phyloP scores from a whole-genome alignment of 2,329 filamentous ascomycete genomes.

The Epichloe baconii region DNA sequence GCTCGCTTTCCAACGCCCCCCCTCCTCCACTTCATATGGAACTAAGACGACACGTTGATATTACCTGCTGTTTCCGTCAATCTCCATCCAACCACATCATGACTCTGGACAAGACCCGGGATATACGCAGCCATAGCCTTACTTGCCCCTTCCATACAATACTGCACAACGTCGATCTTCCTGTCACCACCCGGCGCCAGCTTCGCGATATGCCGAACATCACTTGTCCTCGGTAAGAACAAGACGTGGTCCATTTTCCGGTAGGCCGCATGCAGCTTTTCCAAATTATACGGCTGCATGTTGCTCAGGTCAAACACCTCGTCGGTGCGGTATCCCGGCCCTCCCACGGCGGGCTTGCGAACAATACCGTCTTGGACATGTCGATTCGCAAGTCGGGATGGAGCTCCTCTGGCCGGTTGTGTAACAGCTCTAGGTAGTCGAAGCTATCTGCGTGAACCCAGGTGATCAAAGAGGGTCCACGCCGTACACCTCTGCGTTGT shows the following conservation, averaged over 20 bases:
- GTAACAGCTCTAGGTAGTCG: slow-evolving; percentile 44
- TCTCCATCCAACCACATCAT: background rate
- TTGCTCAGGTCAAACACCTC: slow-evolving; percentile 69
- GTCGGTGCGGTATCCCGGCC: slow-evolving; percentile 40
- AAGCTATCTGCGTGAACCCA: slow-evolving; percentile 88
- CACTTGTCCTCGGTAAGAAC: slow-evolving; percentile 75
- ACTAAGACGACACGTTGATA: background rate
- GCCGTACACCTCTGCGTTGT: slow-evolving; percentile 80
- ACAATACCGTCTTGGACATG: slow-evolving; percentile 31
- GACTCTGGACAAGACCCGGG: slow-evolving; percentile 17
- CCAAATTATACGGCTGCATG: slow-evolving; percentile 79
- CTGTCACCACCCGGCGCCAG: slow-evolving; percentile 29
- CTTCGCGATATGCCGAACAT: slow-evolving; percentile 63
- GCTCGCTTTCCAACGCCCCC: too few species aligned
- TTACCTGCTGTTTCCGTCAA: background rate
- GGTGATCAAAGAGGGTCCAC: slow-evolving; percentile 56
- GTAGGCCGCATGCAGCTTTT: slow-evolving; percentile 50
- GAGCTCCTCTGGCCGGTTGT: slow-evolving; percentile 22
- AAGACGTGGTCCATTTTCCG: slow-evolving; percentile 50
- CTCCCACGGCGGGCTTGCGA: slow-evolving; percentile 49
- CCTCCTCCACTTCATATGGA: background rate
- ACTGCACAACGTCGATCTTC: slow-evolving; percentile 70
- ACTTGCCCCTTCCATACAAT: slow-evolving; percentile 81
- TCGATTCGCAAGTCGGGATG: slow-evolving; percentile 29
- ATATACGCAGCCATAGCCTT: slow-evolving; percentile 63